Evolutionary conservation across 257 asterid species (phyloP).

Genomic region (Ehretia macrophylla): DNA sequence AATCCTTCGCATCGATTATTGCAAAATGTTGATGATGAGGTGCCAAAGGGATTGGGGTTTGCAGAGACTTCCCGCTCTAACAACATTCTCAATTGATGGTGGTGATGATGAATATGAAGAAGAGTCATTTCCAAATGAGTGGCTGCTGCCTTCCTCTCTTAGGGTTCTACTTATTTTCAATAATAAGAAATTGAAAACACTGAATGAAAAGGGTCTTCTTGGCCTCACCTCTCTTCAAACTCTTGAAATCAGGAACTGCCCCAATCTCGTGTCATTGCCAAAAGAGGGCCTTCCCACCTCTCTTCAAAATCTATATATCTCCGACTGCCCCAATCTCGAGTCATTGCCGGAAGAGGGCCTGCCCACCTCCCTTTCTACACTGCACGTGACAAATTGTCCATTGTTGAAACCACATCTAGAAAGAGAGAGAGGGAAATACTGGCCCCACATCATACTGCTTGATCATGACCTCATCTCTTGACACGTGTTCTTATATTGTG

Average conservation of each 20-base stretch:
- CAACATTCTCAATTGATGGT: slow-evolving; percentile 39
- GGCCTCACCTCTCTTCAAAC: slow-evolving; percentile 7
- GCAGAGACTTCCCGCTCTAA: slow-evolving; percentile 45
- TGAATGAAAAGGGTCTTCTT: neutral
- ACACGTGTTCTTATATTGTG: neutral
- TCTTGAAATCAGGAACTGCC: neutral
- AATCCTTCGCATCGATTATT: slow-evolving; percentile 34
- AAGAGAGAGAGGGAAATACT: neutral
- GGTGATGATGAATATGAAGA: slow-evolving; percentile 15
- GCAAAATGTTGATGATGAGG: slow-evolving; percentile 33
- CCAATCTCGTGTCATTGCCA: neutral
- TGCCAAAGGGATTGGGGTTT: slow-evolving; percentile 32
- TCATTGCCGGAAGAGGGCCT: neutral
- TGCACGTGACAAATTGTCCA: fast-evolving
- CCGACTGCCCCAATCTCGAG: neutral
- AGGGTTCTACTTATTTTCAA: slow-evolving; percentile 33
- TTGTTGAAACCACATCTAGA: neutral
- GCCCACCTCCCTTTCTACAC: slow-evolving; percentile 1
- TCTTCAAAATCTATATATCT: neutral
- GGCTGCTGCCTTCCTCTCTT: slow-evolving; percentile 47
- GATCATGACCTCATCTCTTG: neutral
- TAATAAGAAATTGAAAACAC: slow-evolving; percentile 2
- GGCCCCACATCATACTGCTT: fast-evolving
- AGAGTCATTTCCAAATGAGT: slow-evolving; percentile 30
- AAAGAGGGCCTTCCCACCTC: neutral